A percentile compares a stretch with the other conserved stretches of the same genome.
These are phyloP conservation scores for Funneliformis mosseae DNA, from an alignment of 192 early-diverging fungal species.

Conservation along the genomic window DNA sequence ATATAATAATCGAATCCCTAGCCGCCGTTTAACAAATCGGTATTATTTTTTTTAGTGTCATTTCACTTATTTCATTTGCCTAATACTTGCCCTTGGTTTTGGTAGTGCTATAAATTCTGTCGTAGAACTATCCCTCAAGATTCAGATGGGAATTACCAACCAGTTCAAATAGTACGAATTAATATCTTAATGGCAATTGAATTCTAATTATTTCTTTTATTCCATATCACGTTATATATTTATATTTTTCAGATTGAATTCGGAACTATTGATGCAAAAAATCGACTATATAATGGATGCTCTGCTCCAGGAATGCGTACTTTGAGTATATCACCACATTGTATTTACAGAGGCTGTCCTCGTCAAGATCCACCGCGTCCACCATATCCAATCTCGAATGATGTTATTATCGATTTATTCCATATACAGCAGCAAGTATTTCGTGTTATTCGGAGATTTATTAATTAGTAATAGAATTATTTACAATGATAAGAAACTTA, in stretches of 20 bases:
- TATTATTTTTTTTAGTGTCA: constrained; percentile 15
- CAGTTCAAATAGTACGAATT: constrained; percentile 9
- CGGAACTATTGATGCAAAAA: background rate
- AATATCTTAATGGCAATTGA: background rate
- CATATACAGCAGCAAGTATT: constrained; percentile 5
- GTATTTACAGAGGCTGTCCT: constrained; percentile 17
- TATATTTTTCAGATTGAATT: constrained; percentile 18
- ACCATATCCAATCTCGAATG: constrained; percentile 6
- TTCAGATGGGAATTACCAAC: background rate
- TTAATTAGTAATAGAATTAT: no score
- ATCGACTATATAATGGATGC: constrained; percentile 5
- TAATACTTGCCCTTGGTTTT: constrained; percentile 22
- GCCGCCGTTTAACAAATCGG: background rate
- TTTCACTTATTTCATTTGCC: constrained; percentile 11
- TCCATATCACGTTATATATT: constrained; percentile 19
- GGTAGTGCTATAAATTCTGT: constrained; percentile 28
- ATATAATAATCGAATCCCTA: background rate
- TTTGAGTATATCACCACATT: constrained; percentile 16
- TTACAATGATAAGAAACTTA: no score
- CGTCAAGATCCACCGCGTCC: background rate
- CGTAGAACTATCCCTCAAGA: background rate
- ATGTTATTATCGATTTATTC: constrained; percentile 4
- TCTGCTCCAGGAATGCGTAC: background rate
- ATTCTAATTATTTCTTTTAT: background rate
- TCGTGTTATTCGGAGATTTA: no score